These are phyloP conservation scores for Lactarius quietus DNA, from an alignment of 768 basidiomycete species.

Conservation along the genomic window DNA sequence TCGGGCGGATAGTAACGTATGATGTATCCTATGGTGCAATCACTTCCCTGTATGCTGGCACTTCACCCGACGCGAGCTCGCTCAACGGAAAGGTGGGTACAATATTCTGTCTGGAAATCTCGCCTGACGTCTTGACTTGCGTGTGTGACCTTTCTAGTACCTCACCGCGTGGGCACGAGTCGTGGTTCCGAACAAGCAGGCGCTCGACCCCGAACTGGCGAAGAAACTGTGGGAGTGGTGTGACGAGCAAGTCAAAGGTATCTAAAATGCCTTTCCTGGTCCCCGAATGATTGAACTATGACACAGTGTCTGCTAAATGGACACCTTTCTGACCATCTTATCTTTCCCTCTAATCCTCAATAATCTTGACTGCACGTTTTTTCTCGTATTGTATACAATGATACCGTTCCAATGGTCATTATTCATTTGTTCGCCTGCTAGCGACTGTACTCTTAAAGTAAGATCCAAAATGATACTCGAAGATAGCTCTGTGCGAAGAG, in stretches of 20 bases:
- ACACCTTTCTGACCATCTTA: too few relatives aligned
- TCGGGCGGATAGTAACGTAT: not conserved
- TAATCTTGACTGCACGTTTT: too few relatives aligned
- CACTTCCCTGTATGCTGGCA: constrained; percentile 11
- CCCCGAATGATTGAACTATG: too few relatives aligned
- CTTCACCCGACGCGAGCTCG: not conserved
- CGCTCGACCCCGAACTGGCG: constrained; percentile 24
- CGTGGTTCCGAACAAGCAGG: constrained; percentile 21
- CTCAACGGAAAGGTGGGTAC: constrained; percentile 23
- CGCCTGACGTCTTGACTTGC: not conserved
- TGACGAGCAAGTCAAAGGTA: constrained; percentile 30
- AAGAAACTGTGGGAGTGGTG: constrained; percentile 32
- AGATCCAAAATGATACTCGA: too few relatives aligned
- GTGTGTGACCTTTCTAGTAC: constrained; percentile 20
- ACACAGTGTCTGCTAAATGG: too few relatives aligned
- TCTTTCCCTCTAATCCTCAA: too few relatives aligned
- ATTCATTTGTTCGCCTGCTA: not conserved
- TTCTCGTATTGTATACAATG: too few relatives aligned
- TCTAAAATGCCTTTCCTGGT: not conserved
- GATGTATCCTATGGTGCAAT: not conserved
- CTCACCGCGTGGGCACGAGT: constrained; percentile 31
- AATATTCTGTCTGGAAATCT: not conserved
- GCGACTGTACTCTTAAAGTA: not conserved
- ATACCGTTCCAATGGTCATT: not conserved
- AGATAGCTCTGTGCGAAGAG: too few relatives aligned